A percentile compares a stretch with the other conserved stretches of the same genome.
Conservation (phyloP, 2,329 filamentous ascomycete genomes). For the Calonectria hongkongensis region DNA sequence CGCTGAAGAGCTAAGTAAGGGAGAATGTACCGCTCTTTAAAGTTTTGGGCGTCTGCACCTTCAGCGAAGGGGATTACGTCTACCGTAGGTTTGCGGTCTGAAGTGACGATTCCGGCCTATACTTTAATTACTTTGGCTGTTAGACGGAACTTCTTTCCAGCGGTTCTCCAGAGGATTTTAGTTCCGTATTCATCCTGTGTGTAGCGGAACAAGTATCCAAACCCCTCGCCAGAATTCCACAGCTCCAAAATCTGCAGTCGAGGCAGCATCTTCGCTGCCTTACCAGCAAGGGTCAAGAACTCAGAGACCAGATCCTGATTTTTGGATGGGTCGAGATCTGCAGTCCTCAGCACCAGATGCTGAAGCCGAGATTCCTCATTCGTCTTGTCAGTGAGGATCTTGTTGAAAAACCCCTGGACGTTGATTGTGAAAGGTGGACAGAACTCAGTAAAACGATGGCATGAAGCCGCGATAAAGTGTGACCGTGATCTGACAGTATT, state of each 20-base stretch:
- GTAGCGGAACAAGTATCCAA: conserved; percentile 9
- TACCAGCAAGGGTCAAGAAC: background rate
- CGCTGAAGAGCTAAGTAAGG: background rate
- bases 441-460: conserved; percentile 27
- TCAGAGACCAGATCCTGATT: rapidly evolving
- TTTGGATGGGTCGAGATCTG: background rate
- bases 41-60: background rate
- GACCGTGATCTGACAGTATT: no score
- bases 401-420: background rate
- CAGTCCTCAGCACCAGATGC: background rate
- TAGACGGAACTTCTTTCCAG: background rate
- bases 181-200: background rate
- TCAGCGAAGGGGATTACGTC: background rate
- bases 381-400: background rate
- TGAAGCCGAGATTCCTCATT: background rate
- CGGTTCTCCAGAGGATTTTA: background rate
- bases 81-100: background rate
- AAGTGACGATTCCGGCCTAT: background rate
- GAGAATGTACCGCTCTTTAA: background rate
- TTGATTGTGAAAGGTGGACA: conserved; percentile 4
- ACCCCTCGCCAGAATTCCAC: background rate
- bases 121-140: background rate
- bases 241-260: background rate
- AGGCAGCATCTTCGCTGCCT: background rate
- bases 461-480: conserved; percentile 5